Conservation (phyloP, 805 yeast genomes). For the Yamadazyma ubonensis region DNA sequence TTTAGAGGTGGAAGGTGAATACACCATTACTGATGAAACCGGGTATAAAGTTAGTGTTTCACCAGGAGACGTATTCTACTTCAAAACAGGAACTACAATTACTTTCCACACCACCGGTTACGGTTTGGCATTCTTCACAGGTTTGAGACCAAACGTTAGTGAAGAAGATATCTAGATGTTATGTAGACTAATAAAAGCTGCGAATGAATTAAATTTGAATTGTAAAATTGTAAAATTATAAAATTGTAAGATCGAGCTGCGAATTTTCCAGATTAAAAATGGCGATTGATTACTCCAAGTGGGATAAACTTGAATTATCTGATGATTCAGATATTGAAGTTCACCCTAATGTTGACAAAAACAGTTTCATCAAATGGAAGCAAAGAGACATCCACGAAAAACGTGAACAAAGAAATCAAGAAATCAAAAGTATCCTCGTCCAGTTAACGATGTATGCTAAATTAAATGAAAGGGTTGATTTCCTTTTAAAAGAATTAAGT, state of each 20-base stretch:
- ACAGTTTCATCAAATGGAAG: slow-evolving; percentile 91
- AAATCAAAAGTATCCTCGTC: slow-evolving; percentile 70
- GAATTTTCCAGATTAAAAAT: no score
- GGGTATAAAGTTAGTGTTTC: slow-evolving; percentile 55
- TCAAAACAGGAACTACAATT: slow-evolving; percentile 66
- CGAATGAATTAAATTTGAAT: no score
- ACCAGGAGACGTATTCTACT: slow-evolving; percentile 68
- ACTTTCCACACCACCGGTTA: slow-evolving; percentile 61
- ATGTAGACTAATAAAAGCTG: not conserved
- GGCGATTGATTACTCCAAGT: slow-evolving; percentile 93
- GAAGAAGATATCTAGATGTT: not conserved
- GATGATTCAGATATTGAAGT: slow-evolving; percentile 98
- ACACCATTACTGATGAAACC: slow-evolving; percentile 59
- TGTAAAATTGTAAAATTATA: no score
- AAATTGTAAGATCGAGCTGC: no score
- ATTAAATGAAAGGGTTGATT: slow-evolving; percentile 71
- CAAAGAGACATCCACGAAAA: slow-evolving; percentile 96
- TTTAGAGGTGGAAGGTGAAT: slow-evolving; percentile 66
- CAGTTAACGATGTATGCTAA: slow-evolving; percentile 80
- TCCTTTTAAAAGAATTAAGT: slow-evolving; percentile 46
- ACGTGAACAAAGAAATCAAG: slow-evolving; percentile 74
- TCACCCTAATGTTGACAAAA: slow-evolving; percentile 96
- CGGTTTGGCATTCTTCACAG: slow-evolving; percentile 62
- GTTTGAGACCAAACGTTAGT: slow-evolving; percentile 48
- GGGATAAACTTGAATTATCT: slow-evolving; percentile 95